These are phyloP conservation scores for Colletotrichum musae DNA, from an alignment of 2,329 filamentous ascomycete species.

Conservation along the genomic window DNA sequence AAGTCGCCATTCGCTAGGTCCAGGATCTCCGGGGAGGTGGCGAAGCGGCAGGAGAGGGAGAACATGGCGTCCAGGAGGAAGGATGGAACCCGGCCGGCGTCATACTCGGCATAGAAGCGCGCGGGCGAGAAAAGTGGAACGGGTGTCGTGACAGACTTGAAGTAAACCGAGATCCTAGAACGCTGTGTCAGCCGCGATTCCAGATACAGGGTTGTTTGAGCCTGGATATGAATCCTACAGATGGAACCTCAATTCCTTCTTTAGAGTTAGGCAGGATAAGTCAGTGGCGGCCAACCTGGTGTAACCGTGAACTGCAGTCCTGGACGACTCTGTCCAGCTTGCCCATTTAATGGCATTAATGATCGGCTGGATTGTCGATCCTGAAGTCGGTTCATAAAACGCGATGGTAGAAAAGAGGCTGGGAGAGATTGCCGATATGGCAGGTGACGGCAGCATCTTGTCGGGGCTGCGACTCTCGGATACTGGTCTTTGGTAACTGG, in stretches of 20 bases:
- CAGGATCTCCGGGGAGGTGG: background rate
- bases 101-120: slow-evolving; percentile 3
- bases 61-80: slow-evolving; percentile 1
- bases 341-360: background rate
- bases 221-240: background rate
- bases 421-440: background rate
- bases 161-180: background rate
- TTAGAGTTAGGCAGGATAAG: background rate
- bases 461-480: too few species aligned
- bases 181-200: too few species aligned
- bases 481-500: too few species aligned
- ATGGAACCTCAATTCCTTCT: background rate
- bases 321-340: background rate
- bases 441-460: background rate
- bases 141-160: slow-evolving; percentile 3
- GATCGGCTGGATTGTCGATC: background rate
- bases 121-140: background rate
- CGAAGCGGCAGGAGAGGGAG: slow-evolving; percentile 9
- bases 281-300: too few species aligned
- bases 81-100: background rate
- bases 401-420: background rate
- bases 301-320: too few species aligned
- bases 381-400: background rate
- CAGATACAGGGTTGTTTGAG: too few species aligned
- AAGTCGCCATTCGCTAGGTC: background rate